Percentiles rank a stretch among this genome's conserved stretches.
phyloP scores from a whole-genome alignment of 2,329 filamentous ascomycete species.

The Sarocladium brachiariae region DNA sequence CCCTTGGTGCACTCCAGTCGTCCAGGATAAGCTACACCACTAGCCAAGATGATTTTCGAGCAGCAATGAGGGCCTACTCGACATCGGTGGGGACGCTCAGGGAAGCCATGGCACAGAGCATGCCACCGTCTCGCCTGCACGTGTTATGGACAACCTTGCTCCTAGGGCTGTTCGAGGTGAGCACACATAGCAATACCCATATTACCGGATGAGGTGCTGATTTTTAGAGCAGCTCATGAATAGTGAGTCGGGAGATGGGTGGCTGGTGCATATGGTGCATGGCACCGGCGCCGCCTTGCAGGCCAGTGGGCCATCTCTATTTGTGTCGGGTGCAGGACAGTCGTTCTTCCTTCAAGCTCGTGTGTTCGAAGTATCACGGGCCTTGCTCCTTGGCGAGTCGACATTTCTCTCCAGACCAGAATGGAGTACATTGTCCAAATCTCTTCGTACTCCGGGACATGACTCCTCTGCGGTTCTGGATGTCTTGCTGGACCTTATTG shows the following conservation, averaged over 20 bases:
- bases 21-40: background rate
- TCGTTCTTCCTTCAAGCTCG: constrained; percentile 24
- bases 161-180: constrained; percentile 7
- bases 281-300: constrained; percentile 25
- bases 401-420: constrained; percentile 18
- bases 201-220: background rate
- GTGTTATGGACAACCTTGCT: constrained; percentile 7
- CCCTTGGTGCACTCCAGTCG: background rate
- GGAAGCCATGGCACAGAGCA: background rate
- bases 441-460: constrained; percentile 15
- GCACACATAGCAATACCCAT: no score
- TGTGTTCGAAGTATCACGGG: constrained; percentile 19
- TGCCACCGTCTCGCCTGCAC: background rate
- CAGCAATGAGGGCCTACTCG: background rate
- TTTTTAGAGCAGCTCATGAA: constrained; percentile 22
- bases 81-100: background rate
- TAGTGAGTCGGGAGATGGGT: constrained; percentile 23
- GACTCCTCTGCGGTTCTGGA: constrained; percentile 13
- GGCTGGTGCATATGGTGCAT: constrained; percentile 28
- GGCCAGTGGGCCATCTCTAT: constrained; percentile 21
- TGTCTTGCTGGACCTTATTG: constrained; percentile 23
- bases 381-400: constrained; percentile 19
- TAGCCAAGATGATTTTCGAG: background rate
- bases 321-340: constrained; percentile 16
- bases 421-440: constrained; percentile 14